Conservation (phyloP, 2,329 filamentous ascomycete species). For the Scedosporium boydii region DNA sequence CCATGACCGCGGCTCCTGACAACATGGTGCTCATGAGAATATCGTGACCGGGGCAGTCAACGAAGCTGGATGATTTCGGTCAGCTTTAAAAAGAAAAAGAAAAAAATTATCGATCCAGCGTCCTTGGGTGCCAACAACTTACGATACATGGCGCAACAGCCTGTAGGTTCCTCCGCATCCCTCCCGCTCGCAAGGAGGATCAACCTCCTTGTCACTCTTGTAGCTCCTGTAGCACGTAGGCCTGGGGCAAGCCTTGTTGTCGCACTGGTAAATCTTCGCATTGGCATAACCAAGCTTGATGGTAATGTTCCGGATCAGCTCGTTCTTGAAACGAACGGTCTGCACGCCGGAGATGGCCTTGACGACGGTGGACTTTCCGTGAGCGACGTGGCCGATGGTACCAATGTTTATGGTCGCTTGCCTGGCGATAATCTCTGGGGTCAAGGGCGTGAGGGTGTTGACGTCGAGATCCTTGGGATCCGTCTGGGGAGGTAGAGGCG, state of each 20-base stretch:
- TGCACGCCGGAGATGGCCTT: constrained; percentile 99
- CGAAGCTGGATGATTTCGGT: constrained; percentile 53
- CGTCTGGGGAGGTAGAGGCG: constrained; percentile 71
- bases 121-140: constrained; percentile 30
- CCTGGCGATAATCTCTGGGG: constrained; percentile 91
- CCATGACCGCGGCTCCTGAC: constrained; percentile 98
- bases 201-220: constrained; percentile 98
- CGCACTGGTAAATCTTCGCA: constrained; percentile 98
- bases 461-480: constrained; percentile 85
- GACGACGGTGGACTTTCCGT: constrained; percentile 97
- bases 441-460: constrained; percentile 69
- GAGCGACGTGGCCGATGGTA: constrained; percentile 95
- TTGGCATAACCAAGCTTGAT: constrained; percentile 99
- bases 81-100: neutral
- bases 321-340: constrained; percentile 99
- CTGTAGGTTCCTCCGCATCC: constrained; percentile 83
- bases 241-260: constrained; percentile 81
- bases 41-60: constrained; percentile 98
- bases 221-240: constrained; percentile 94
- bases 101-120: neutral
- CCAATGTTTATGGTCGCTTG: constrained; percentile 99
- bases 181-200: constrained; percentile 89
- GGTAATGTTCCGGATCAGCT: constrained; percentile 97
- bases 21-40: constrained; percentile 99
- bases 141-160: constrained; percentile 86